Evolutionary conservation across 2,329 filamentous ascomycete species (phyloP), one percentile per base, ranked within the genome.

Genomic region (Didymellaceae sp.): DNA sequence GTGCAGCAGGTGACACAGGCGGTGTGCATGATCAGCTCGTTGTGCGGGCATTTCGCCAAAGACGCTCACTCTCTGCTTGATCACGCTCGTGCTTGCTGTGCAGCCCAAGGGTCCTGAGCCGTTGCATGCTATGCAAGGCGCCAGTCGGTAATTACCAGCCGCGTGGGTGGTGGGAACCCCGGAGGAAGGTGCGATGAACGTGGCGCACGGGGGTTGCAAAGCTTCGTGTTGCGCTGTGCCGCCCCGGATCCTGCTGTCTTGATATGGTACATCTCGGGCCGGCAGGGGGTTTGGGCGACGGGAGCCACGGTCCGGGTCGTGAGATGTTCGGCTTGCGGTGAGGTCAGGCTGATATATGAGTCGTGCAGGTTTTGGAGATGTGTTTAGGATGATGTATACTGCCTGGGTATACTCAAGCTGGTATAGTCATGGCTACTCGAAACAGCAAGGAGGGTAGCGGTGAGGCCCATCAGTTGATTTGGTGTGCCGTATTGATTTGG

Each of bases 131-230:
- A 28, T 25, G 9, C 21, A n/a, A 31, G 28, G 20, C 46, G 47
- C 25, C 25, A 18, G 47, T 28, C 31, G 42, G 42, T 42, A 26
- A 42, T 46, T 52, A 52, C 42, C 42, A 42, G 37, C 48, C 37
- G 48, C 48, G 41, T 46, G 48, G 48, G 37, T 42, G 24, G 26
- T 39, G 46, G 40, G 35, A 26, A 42, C 21, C 5, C 31, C 18
- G 5, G 24, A 28, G 42, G 37, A 42, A 32, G 31, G 42, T 52
- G 48, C 24, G 28, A 30, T 8, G 16, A 42, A 28, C 22, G 40
- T 49, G 46, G 46, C 46, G 34, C 14, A 20, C 30, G 39, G 26
- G 46, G 46, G 16, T 39, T 17, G 26, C 32, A 25, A 11, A 11
- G 25, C 10, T 22, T 28, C 35, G 17, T 26, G 18, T 8, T 8